Conservation (phyloP, 805 yeast species). For the Crinitomyces ghanaensis region DNA sequence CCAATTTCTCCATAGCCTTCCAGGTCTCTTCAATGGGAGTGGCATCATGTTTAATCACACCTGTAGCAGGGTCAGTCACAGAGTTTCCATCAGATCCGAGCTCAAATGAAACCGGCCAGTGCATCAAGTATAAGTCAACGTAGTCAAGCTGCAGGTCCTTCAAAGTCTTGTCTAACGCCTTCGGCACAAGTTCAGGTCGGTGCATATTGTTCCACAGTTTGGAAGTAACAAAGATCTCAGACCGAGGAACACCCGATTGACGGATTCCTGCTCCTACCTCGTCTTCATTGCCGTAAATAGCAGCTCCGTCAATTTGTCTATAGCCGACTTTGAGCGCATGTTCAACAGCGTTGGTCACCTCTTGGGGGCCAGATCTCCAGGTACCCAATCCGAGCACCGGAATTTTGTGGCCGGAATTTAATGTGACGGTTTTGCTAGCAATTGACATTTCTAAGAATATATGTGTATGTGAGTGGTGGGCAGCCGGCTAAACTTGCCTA, state of each 20-base stretch:
- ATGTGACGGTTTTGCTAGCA: no score
- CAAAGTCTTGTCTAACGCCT: conserved; percentile 35
- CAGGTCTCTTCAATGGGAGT: conserved; percentile 33
- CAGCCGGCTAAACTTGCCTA: no score
- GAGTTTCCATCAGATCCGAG: conserved; percentile 18
- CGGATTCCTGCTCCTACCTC: conserved; percentile 45
- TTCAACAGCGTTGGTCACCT: conserved; percentile 28
- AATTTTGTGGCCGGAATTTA: conserved; percentile 39
- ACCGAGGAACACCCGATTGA: conserved; percentile 46
- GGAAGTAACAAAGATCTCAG: conserved; percentile 33
- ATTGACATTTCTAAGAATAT: no score
- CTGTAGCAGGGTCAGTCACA: conserved; percentile 18
- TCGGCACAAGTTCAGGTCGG: conserved; percentile 30
- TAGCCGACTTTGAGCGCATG: conserved; percentile 44
- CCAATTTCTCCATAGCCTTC: conserved; percentile 44
- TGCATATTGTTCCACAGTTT: conserved; percentile 27
- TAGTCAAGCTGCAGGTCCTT: conserved; percentile 35
- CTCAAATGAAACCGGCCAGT: conserved; percentile 40
- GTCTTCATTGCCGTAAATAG: conserved; percentile 41
- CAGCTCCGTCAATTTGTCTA: conserved; percentile 56
- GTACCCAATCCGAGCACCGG: conserved; percentile 46
- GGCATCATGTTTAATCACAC: conserved; percentile 14
- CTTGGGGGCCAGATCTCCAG: conserved; percentile 30
- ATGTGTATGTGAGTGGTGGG: no score
- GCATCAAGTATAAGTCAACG: conserved; percentile 43